Percentiles rank a stretch among this genome's conserved stretches.
Evolutionary conservation across 2,329 filamentous ascomycete genomes (phyloP).

Genomic region (Emergomyces orientalis): DNA sequence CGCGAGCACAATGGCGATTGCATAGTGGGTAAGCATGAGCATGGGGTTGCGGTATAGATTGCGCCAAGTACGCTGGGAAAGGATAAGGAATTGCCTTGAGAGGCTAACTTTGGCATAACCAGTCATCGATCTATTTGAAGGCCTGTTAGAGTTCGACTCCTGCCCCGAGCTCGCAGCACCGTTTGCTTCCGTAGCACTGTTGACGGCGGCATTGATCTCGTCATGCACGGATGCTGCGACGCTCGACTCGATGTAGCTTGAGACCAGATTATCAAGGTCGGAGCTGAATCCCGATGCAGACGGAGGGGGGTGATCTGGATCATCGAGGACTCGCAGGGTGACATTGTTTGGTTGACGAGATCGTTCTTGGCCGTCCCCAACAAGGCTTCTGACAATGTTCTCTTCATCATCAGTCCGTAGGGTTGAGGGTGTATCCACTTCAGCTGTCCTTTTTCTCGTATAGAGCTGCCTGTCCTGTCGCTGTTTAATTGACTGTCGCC

Average conservation of each 20-base stretch:
- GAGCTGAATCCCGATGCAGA: constrained; percentile 53
- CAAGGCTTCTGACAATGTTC: constrained; percentile 41
- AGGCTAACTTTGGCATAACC: constrained; percentile 77
- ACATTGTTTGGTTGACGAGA: constrained; percentile 47
- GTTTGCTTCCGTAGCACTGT: constrained; percentile 58
- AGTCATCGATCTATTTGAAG: constrained; percentile 54
- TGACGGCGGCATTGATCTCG: constrained; percentile 65
- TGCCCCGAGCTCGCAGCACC: constrained; percentile 51
- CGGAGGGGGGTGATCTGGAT: constrained; percentile 53
- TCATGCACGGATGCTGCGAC: constrained; percentile 65
- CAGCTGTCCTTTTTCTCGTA: constrained; percentile 63
- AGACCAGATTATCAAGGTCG: constrained; percentile 73
- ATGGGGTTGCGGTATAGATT: constrained; percentile 97
- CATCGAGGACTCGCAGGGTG: constrained; percentile 57
- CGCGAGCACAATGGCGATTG: constrained; percentile 87
- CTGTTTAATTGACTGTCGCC: constrained; percentile 70
- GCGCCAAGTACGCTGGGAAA: constrained; percentile 87
- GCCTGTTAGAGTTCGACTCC: constrained; percentile 32
- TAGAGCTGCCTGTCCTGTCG: constrained; percentile 87
- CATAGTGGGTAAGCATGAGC: constrained; percentile 97
- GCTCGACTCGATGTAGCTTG: constrained; percentile 65
- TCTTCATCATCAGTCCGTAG: constrained; percentile 56
- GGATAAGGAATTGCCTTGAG: constrained; percentile 72
- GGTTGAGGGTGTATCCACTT: constrained; percentile 48
- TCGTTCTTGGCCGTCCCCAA: constrained; percentile 49